Evolutionary conservation across 2,329 filamentous ascomycete species (phyloP).

Genomic region (Lachnellula suecica): DNA sequence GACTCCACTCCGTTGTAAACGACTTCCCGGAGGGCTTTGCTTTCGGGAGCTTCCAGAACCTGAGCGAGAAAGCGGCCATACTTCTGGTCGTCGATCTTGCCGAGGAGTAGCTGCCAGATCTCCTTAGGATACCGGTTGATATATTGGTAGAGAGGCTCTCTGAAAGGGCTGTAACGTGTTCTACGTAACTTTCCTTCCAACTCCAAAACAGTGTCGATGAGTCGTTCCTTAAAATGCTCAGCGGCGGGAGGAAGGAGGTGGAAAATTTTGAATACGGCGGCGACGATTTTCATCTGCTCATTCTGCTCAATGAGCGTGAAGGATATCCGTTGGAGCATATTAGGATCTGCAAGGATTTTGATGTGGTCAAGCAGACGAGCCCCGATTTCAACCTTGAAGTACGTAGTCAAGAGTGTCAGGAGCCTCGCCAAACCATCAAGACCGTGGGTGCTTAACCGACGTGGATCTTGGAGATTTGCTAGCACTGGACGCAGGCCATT

Average conservation of each 20-base stretch:
- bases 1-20: constrained; percentile 72
- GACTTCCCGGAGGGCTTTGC: constrained; percentile 70
- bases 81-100: constrained; percentile 76
- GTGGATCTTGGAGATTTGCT: constrained; percentile 91
- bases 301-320: constrained; percentile 95
- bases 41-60: constrained; percentile 73
- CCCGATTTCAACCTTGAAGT: constrained; percentile 99
- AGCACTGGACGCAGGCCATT: constrained; percentile 93
- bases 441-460: constrained; percentile 83
- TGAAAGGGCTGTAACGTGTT: constrained; percentile 89
- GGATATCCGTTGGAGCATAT: constrained; percentile 80
- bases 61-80: constrained; percentile 93
- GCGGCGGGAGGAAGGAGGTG: constrained; percentile 91
- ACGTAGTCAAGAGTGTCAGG: constrained; percentile 88
- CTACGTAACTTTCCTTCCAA: constrained; percentile 82
- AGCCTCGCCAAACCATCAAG: constrained; percentile 89
- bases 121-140: constrained; percentile 91
- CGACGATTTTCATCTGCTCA: constrained; percentile 88
- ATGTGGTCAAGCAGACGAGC: constrained; percentile 90
- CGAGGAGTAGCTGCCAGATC: constrained; percentile 77
- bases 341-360: constrained; percentile 82
- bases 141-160: constrained; percentile 86
- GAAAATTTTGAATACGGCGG: constrained; percentile 94
- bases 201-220: constrained; percentile 87
- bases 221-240: constrained; percentile 83